Base-by-base conservation (phyloP, 345 rosid species). In the Aquilaria malaccensis region DNA sequence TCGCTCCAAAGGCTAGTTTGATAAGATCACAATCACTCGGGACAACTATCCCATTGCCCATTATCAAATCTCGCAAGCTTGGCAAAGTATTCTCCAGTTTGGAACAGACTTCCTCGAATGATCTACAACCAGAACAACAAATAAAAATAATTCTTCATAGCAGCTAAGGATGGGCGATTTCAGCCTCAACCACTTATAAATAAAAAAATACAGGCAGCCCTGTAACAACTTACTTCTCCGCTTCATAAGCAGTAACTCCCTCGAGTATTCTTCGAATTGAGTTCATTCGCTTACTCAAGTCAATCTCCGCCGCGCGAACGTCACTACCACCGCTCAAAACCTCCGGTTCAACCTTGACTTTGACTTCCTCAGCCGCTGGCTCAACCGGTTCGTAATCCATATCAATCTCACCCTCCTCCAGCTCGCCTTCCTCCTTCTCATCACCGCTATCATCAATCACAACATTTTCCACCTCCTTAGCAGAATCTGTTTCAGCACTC, bases 381-480 rank as follows among this genome's bases (percentile, higher is more conserved):
- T 63, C 72, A 53, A 30, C 41, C 29, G 75, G 68, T 48, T 74
- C 81, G 30, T 65, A 72, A 57, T 91, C 93, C 81, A 85, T 69
- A 79, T 91, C 97, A 76, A 95, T 88, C 76, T 95, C 99, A 2
- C 99, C 99, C 74, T 94, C 99, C 74, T 94, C 99, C 74, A 94
- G 67, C 71, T 94, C 99, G 12, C 95, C 97, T 53, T 91, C 99
- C 33, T 64, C 78, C 76, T 66, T 61, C 54, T 81, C 96, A 59
- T 81, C 96, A 3, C 70, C 81, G 58, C 78, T 78, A 43, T 69
- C 96, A 55, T 77, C 95, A 72, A 77, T 81, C 77, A 80, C 75
- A 70, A 82, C 84, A 61, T 60, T 68, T 32, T 68, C 77, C 11
- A 53, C 76, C 51, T 65, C 69, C 43, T 63, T 75, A 53, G 32